Percentiles rank a stretch among this genome's conserved stretches.
These are phyloP conservation scores for Lophiotrema nucula DNA, from an alignment of 495 filamentous ascomycete genomes.

Conservation along the genomic window DNA sequence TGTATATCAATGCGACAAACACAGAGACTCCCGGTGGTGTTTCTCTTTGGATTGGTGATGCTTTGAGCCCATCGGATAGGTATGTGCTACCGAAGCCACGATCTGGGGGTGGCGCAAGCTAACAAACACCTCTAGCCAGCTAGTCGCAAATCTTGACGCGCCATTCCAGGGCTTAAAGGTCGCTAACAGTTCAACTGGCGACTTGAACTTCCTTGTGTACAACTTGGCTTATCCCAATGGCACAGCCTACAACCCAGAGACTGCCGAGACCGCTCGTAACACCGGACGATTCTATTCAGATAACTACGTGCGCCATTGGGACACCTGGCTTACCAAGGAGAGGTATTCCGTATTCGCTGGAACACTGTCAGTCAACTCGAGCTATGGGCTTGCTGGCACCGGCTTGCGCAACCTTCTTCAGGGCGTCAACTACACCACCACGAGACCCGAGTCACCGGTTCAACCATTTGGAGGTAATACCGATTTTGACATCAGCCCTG, in stretches of 20 bases:
- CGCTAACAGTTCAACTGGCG: constrained; percentile 27
- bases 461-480: constrained; percentile 58
- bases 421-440: constrained; percentile 44
- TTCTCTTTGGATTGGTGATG: constrained; percentile 46
- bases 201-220: constrained; percentile 34
- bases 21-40: constrained; percentile 45
- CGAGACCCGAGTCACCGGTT: constrained; percentile 46
- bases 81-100: background rate
- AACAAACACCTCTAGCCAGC: constrained; percentile 8
- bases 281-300: constrained; percentile 65
- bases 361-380: constrained; percentile 36
- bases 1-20: constrained; percentile 52
- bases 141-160: constrained; percentile 29
- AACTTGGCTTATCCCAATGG: constrained; percentile 61
- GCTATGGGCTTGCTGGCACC: constrained; percentile 19
- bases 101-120: no score
- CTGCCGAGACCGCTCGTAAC: constrained; percentile 55
- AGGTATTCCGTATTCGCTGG: constrained; percentile 52
- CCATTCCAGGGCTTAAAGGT: constrained; percentile 32
- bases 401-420: constrained; percentile 47
- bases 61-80: constrained; percentile 6
- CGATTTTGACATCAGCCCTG: constrained; percentile 56
- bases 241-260: constrained; percentile 58
- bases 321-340: constrained; percentile 57
- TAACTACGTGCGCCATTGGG: constrained; percentile 78